Evolutionary conservation across 225 moss, liverwort and hornwort genomes (phyloP).

Genomic region (Pseudisothecium myosuroides): DNA sequence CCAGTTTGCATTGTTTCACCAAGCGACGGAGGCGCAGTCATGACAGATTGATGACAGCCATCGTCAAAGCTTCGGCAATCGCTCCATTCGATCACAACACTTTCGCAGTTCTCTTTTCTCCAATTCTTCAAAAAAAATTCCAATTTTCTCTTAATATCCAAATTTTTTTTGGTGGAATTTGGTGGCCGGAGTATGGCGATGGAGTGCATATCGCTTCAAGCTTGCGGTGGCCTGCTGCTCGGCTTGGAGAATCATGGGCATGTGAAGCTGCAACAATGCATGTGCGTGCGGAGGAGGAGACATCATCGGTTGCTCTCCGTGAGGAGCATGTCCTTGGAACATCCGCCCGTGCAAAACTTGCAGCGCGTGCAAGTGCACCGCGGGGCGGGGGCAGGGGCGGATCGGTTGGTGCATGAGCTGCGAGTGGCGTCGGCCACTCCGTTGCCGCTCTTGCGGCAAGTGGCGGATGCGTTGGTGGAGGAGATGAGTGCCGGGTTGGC

Average conservation of each 20-base stretch:
- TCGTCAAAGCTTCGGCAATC: background rate
- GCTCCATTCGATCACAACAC: background rate
- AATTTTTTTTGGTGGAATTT: background rate
- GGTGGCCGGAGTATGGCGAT: background rate
- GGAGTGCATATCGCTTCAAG: background rate
- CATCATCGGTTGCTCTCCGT: background rate
- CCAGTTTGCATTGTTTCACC: background rate
- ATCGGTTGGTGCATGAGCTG: constrained; percentile 31
- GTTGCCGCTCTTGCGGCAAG: constrained; percentile 43
- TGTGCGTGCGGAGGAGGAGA: background rate
- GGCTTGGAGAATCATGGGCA: background rate
- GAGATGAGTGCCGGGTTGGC: constrained; percentile 75
- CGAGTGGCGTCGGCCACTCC: constrained; percentile 60
- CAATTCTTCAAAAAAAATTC: too few relatives aligned
- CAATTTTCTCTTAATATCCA: background rate
- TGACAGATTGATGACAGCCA: background rate
- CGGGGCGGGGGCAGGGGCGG: constrained; percentile 4
- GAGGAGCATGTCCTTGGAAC: constrained; percentile 4
- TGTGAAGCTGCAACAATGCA: background rate
- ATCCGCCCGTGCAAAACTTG: constrained; percentile 4
- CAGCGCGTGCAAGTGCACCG: constrained; percentile 18
- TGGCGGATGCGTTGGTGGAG: constrained; percentile 64
- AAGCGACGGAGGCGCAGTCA: background rate
- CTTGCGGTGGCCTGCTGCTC: background rate
- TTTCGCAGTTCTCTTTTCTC: background rate